Base-by-base conservation (phyloP, 805 yeast genomes). In the Metschnikowia continentalis region DNA sequence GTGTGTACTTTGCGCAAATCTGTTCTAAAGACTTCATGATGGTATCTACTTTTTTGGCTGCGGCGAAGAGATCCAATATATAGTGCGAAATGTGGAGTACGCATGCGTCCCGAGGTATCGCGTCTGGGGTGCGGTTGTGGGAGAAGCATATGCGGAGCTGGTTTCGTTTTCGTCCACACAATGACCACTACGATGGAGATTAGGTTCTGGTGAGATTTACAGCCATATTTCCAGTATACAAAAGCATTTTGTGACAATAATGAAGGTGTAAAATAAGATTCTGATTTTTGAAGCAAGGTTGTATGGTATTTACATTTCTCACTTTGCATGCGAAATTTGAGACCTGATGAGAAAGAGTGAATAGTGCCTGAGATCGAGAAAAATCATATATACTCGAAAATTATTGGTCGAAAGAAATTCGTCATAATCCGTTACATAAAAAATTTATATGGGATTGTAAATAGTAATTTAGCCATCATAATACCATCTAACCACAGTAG, bases 1-100 rank as follows among this genome's bases (percentile, higher is more conserved):
- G 35, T 15, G 53, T 35, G 39, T 49, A 49, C 35, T 44, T 47
- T 15, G 47, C 23, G 41, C 55, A 52, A 15, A 52, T 41, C 10
- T 41, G 22, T 10, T 52, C 51, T n/a, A 52, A 50, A 10, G 35
- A 17, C 13, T 10, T 15, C 48, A 45, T 45, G 47, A 5, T 15
- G 38, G n/a, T 6, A 43, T 22, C n/a, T 33, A 26, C 22, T 37
- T 19, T 19, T 37, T 37, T 19, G 40, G 23, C 15, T 37, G 23
- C 14, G 40, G 23, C 7, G 23, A 37, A 19, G 46, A 22, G 32
- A 23, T 22, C 17, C 19, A 19, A 6, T 41, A 32, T 19, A 10
- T 19, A 32, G 36, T 40, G 43, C 43, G 43, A 40, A 41, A 19
- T 42, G 45, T 32, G 45, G 45, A 32, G 45, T 13, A 42, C 2